phyloP scores from a whole-genome alignment of 257 asterid species.

The Nicotiana tomentosiformis region DNA sequence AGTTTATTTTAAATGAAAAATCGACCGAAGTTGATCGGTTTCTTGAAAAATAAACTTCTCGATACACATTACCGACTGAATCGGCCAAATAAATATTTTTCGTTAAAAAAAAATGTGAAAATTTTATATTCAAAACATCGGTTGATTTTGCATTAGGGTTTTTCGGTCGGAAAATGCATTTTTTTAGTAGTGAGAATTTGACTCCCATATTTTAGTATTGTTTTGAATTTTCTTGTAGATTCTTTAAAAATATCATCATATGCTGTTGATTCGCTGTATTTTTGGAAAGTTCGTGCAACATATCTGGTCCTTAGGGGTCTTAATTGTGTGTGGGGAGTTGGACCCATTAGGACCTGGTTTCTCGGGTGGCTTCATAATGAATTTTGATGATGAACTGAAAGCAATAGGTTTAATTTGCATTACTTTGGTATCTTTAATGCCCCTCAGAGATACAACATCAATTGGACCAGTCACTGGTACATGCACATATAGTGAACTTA shows the following conservation, averaged over 20 bases:
- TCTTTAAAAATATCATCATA: too few relatives aligned
- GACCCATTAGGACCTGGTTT: slow-evolving; percentile 22
- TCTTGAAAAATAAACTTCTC: too few relatives aligned
- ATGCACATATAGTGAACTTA: neutral
- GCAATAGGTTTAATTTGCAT: slow-evolving; percentile 8
- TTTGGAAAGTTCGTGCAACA: too few relatives aligned
- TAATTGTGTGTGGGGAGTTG: neutral
- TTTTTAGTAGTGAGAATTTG: neutral
- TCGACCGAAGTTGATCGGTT: too few relatives aligned
- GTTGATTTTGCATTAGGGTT: too few relatives aligned
- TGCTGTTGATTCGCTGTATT: too few relatives aligned
- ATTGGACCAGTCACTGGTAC: slow-evolving; percentile 11
- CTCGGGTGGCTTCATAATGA: slow-evolving; percentile 17
- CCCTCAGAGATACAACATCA: slow-evolving; percentile 15
- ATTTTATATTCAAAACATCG: too few relatives aligned
- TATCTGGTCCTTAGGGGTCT: neutral
- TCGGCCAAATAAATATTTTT: too few relatives aligned
- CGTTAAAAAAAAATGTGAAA: neutral
- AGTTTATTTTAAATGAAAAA: too few relatives aligned
- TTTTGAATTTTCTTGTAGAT: neutral
- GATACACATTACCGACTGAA: too few relatives aligned
- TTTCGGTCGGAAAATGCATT: neutral
- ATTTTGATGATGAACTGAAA: slow-evolving; percentile 3
- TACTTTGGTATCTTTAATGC: slow-evolving; percentile 13
- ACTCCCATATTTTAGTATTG: neutral